Percentiles rank a stretch among this genome's conserved stretches.
Conservation (phyloP, 306 rosid species). For the Quercus mongolica region DNA sequence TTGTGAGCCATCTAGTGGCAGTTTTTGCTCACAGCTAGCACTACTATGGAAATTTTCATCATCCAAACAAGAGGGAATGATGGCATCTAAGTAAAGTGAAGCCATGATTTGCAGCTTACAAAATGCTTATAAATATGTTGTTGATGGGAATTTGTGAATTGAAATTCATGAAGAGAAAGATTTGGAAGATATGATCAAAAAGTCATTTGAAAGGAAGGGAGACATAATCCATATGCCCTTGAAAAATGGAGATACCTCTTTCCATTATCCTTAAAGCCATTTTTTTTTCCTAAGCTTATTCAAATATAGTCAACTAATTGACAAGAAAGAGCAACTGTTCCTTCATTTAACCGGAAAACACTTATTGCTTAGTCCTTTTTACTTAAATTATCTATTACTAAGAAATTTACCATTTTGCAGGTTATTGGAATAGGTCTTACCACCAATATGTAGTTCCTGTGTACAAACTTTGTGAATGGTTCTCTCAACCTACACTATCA, state of each 20-base stretch:
- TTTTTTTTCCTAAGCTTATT: conserved; percentile 41
- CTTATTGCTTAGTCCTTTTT: conserved; percentile 17
- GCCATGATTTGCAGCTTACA: conserved; percentile 29
- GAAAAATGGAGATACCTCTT: conserved; percentile 52
- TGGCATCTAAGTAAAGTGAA: conserved; percentile 41
- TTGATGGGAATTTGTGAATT: conserved; percentile 48
- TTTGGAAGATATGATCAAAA: conserved; percentile 45
- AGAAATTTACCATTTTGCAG: background rate
- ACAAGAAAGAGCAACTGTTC: conserved; percentile 44
- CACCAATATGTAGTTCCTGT: conserved; percentile 17
- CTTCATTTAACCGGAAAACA: conserved; percentile 13
- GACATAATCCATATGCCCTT: conserved; percentile 72
- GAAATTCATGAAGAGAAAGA: conserved; percentile 43
- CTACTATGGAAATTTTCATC: conserved; percentile 25
- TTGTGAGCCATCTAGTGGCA: conserved; percentile 22
- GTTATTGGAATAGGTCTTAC: conserved; percentile 34
- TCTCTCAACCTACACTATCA: conserved; percentile 18
- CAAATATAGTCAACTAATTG: conserved; percentile 50
- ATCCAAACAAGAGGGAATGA: conserved; percentile 32
- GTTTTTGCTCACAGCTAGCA: conserved; percentile 28
- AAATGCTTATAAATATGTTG: conserved; percentile 17
- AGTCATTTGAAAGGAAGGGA: conserved; percentile 54
- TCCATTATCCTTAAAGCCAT: conserved; percentile 39
- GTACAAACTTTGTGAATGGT: conserved; percentile 24
- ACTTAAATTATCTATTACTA: background rate